phyloP scores from a whole-genome alignment of 768 basidiomycete genomes.

The Lactarius quietus region DNA sequence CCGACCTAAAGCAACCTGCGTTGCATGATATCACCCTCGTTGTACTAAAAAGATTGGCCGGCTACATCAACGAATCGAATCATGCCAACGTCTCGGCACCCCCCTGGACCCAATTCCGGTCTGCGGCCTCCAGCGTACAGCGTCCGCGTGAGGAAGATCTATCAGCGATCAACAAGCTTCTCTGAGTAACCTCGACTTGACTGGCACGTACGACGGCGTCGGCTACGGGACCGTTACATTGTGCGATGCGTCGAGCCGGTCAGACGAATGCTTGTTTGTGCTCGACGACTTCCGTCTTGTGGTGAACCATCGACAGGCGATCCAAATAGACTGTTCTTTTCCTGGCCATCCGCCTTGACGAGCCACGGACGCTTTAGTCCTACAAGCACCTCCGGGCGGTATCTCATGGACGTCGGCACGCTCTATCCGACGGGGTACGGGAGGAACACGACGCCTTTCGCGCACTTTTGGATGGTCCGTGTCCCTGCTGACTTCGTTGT shows the following conservation, averaged over 20 bases:
- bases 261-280: constrained; percentile 9
- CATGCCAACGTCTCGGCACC: not conserved
- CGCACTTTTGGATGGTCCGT: not conserved
- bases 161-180: not conserved
- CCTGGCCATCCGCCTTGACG: not conserved
- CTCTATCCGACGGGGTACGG: constrained; percentile 19
- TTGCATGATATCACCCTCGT: not conserved
- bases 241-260: constrained; percentile 8
- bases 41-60: not conserved
- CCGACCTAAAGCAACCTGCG: constrained; percentile 9
- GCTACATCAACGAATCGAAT: not conserved
- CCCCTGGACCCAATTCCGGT: not conserved
- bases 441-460: constrained; percentile 14
- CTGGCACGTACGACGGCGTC: constrained; percentile 4
- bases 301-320: not conserved
- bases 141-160: not conserved
- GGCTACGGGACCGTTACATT: constrained; percentile 9
- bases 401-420: not conserved
- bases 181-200: not conserved
- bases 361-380: not conserved
- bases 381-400: not conserved
- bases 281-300: constrained; percentile 7
- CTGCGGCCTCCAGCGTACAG: not conserved
- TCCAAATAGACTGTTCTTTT: not conserved
- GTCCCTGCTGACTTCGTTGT: not conserved